Evolutionary conservation across 225 moss, liverwort and hornwort genomes (phyloP).

Genomic region (Bryum argenteum): DNA sequence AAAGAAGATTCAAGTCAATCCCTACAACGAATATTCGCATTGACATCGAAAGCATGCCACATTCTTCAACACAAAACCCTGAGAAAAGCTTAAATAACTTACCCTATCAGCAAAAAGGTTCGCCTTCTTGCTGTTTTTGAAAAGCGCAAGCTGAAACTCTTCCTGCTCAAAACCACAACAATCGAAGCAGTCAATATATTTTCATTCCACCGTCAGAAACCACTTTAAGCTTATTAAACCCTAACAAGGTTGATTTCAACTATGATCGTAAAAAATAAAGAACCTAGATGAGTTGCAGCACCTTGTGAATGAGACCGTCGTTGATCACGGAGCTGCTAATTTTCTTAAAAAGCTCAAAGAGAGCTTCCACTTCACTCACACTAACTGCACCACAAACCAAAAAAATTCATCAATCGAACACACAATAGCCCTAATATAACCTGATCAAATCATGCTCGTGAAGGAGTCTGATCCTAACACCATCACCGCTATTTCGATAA

Average conservation of each 20-base stretch:
- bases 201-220: too few species aligned
- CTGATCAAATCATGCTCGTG: too few species aligned
- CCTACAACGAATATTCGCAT: background rate
- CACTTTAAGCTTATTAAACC: background rate
- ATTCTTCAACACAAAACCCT: background rate
- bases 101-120: conserved; percentile 84
- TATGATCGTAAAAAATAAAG: too few species aligned
- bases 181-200: too few species aligned
- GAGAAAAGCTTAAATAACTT: conserved; percentile 20
- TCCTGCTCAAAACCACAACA: conserved; percentile 47
- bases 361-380: conserved; percentile 83
- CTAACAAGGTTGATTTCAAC: background rate
- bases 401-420: too few species aligned
- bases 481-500: too few species aligned
- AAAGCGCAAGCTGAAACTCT: conserved; percentile 89
- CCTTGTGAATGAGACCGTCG: conserved; percentile 94
- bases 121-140: conserved; percentile 74
- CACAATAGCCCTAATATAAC: too few species aligned
- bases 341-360: conserved; percentile 87
- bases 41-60: background rate
- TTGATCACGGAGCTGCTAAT: conserved; percentile 79
- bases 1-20: background rate
- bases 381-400: conserved; percentile 50
- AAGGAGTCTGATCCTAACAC: too few species aligned
- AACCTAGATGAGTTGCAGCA: too few species aligned